These are phyloP conservation scores for Fusarium beomiforme DNA, from an alignment of 2,329 filamentous ascomycete species.

Conservation along the genomic window DNA sequence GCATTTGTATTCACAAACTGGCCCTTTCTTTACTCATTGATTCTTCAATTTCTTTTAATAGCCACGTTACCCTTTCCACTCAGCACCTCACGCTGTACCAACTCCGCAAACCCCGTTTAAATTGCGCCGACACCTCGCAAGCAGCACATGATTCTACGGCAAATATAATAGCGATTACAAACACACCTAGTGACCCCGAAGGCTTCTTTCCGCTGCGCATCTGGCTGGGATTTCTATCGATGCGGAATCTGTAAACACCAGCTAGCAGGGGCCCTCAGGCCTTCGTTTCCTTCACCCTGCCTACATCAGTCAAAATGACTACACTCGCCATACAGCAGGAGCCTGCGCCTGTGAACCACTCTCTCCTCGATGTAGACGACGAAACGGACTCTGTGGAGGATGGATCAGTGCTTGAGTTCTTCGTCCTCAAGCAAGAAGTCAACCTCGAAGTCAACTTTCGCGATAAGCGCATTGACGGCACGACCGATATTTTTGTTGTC, in stretches of 20 bases:
- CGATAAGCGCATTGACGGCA: slow-evolving; percentile 77
- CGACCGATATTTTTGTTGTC: slow-evolving; percentile 83
- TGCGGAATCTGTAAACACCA: slow-evolving; percentile 35
- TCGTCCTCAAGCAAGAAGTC: slow-evolving; percentile 84
- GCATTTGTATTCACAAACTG: background rate
- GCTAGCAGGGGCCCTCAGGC: slow-evolving; percentile 40
- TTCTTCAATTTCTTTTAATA: background rate
- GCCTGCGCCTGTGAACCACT: slow-evolving; percentile 35
- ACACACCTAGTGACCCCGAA: background rate
- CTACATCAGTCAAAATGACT: slow-evolving; percentile 28
- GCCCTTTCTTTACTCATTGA: background rate
- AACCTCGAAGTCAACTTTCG: slow-evolving; percentile 90
- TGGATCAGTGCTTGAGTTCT: slow-evolving; percentile 52
- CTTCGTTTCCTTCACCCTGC: slow-evolving; percentile 36
- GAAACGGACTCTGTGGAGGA: slow-evolving; percentile 49
- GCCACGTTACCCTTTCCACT: background rate
- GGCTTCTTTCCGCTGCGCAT: background rate
- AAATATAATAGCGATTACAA: slow-evolving; percentile 8
- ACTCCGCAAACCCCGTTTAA: slow-evolving; percentile 20
- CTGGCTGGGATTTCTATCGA: slow-evolving; percentile 27
- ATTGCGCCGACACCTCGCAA: slow-evolving; percentile 27
- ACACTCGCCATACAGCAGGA: slow-evolving; percentile 34
- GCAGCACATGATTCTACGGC: slow-evolving; percentile 20
- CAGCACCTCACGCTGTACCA: background rate
- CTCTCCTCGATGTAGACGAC: slow-evolving; percentile 47